Percentiles rank a stretch among this genome's conserved stretches.
Evolutionary conservation across 768 basidiomycete species (phyloP).

Genomic region (Podaxis sp.): DNA sequence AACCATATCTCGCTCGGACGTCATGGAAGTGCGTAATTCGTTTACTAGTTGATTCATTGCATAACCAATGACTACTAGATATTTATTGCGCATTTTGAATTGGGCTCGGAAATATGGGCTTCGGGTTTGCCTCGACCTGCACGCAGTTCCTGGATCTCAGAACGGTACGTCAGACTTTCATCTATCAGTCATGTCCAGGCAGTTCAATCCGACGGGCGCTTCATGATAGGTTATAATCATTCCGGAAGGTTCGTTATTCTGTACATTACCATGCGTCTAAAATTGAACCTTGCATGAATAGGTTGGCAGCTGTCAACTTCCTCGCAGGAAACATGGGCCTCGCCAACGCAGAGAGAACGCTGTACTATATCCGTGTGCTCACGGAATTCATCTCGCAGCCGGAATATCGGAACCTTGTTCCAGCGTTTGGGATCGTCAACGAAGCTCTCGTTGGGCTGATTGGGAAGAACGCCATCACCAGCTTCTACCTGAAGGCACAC

Average conservation of each 20-base stretch:
- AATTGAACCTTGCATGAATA: slow-evolving; percentile 14
- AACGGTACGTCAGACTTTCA: slow-evolving; percentile 45
- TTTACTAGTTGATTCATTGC: neutral
- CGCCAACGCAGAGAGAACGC: slow-evolving; percentile 78
- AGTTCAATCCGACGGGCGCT: neutral
- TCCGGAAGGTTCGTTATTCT: slow-evolving; percentile 44
- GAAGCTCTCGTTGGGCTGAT: slow-evolving; percentile 51
- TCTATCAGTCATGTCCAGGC: neutral
- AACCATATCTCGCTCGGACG: slow-evolving; percentile 74
- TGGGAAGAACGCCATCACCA: slow-evolving; percentile 50
- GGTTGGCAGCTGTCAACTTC: slow-evolving; percentile 56
- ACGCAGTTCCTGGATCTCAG: slow-evolving; percentile 78
- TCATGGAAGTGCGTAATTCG: slow-evolving; percentile 62
- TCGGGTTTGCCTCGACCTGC: slow-evolving; percentile 80
- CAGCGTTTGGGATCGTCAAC: slow-evolving; percentile 64
- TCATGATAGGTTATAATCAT: slow-evolving; percentile 49
- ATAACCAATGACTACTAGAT: slow-evolving; percentile 34
- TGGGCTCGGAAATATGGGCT: slow-evolving; percentile 92
- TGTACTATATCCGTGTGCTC: slow-evolving; percentile 74
- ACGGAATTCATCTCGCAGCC: slow-evolving; percentile 82
- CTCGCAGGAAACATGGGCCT: slow-evolving; percentile 77
- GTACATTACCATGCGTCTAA: neutral
- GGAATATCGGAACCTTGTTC: slow-evolving; percentile 47
- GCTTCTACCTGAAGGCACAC: slow-evolving; percentile 62
- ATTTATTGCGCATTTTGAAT: slow-evolving; percentile 69